Evolutionary conservation across 2,329 filamentous ascomycete species (phyloP).

Genomic region (Colletotrichum plurivorum): DNA sequence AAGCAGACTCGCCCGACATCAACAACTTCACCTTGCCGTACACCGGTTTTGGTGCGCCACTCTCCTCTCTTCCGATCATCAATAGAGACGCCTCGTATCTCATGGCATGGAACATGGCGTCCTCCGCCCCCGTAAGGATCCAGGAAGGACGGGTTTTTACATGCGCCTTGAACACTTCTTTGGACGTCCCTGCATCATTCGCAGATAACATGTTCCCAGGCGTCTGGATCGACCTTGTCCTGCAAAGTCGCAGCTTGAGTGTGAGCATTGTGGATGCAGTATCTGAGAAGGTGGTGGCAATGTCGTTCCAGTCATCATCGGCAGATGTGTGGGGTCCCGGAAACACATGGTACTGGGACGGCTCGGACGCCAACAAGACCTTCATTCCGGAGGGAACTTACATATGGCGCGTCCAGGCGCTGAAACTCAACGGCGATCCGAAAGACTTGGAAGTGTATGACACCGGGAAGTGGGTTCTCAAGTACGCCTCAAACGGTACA

Average conservation of each 20-base stretch:
- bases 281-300: neutral
- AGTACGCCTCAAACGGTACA: constrained; percentile 12
- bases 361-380: constrained; percentile 17
- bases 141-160: constrained; percentile 12
- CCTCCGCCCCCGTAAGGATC: neutral
- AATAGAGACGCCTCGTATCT: constrained; percentile 15
- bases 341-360: constrained; percentile 25
- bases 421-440: neutral
- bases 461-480: constrained; percentile 10
- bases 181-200: constrained; percentile 14
- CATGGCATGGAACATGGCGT: neutral
- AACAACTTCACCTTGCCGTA: constrained; percentile 24
- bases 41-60: constrained; percentile 20
- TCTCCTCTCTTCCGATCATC: constrained; percentile 6
- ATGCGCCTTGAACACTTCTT: constrained; percentile 6
- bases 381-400: constrained; percentile 14
- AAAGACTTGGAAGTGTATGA: constrained; percentile 7
- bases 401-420: constrained; percentile 14
- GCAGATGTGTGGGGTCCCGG: neutral
- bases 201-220: constrained; percentile 10
- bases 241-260: neutral
- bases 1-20: constrained; percentile 23
- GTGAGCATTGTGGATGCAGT: constrained; percentile 12
- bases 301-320: neutral
- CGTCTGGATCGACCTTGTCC: neutral